Evolutionary conservation across 176 grass and related monocot genomes (phyloP).

Genomic region (Cenchrus fungigraminus): DNA sequence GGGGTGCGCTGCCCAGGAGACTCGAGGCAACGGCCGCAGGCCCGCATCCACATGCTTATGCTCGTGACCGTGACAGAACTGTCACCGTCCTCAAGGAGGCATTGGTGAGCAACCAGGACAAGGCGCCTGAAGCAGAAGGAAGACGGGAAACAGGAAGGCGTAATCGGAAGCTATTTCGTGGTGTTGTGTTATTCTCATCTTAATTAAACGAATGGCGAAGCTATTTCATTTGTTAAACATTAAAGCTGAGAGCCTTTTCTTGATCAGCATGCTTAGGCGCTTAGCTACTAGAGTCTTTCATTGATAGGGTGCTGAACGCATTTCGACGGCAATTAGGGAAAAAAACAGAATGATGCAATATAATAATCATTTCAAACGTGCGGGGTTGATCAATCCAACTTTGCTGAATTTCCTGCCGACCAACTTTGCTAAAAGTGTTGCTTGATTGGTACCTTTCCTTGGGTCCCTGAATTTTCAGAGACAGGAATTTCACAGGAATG

Average conservation of each 20-base stretch:
- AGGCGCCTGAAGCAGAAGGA: too few species aligned
- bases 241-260: neutral
- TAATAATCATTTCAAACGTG: neutral
- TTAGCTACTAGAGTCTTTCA: too few species aligned
- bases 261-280: neutral
- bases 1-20: too few species aligned
- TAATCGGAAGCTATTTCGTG: too few species aligned
- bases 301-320: too few species aligned
- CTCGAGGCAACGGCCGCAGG: too few species aligned
- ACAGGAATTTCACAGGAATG: neutral
- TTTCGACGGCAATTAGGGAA: neutral
- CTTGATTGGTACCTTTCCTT: neutral
- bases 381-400: neutral
- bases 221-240: neutral
- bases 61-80: too few species aligned
- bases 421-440: conserved; percentile 8
- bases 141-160: too few species aligned
- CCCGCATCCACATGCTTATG: too few species aligned
- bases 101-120: too few species aligned
- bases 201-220: neutral
- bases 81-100: too few species aligned
- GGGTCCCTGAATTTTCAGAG: neutral
- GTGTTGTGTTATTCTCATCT: neutral
- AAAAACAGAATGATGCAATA: too few species aligned
- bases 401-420: conserved; percentile 5